Percentiles rank a stretch among this genome's conserved stretches.
Conservation (phyloP, 768 basidiomycete genomes). For the Auriculariales sp. region DNA sequence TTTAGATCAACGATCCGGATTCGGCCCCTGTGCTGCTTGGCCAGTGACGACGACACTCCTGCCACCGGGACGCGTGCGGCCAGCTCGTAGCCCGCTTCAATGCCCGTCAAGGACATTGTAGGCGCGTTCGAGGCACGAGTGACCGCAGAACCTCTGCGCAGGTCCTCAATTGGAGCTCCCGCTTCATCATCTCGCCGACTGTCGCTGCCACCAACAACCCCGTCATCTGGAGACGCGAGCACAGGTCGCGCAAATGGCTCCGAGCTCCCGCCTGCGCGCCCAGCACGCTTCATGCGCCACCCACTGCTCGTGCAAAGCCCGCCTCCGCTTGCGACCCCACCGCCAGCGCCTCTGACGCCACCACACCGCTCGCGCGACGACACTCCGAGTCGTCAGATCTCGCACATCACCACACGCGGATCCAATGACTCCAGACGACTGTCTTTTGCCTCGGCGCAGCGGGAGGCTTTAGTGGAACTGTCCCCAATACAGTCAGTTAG, state of each 20-base stretch:
- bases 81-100: conserved; percentile 2
- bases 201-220: not conserved
- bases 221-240: not conserved
- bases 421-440: not conserved
- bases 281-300: conserved; percentile 7
- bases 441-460: not conserved
- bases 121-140: conserved; percentile 12
- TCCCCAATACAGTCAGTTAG: too few species aligned
- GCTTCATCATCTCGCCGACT: conserved; percentile 1
- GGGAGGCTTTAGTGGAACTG: not conserved
- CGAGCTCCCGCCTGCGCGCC: conserved; percentile 1
- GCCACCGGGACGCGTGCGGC: too few species aligned
- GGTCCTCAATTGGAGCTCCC: not conserved
- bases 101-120: conserved; percentile 19
- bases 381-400: not conserved
- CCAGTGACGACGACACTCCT: too few species aligned
- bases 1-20: too few species aligned
- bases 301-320: conserved; percentile 3
- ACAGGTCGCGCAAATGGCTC: not conserved
- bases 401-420: not conserved
- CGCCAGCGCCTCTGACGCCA: not conserved
- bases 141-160: not conserved
- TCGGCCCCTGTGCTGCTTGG: too few species aligned
- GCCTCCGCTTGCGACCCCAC: not conserved
- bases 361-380: not conserved